phyloP scores from a whole-genome alignment of 139 green algal genomes.

The Micractinium sp. region DNA sequence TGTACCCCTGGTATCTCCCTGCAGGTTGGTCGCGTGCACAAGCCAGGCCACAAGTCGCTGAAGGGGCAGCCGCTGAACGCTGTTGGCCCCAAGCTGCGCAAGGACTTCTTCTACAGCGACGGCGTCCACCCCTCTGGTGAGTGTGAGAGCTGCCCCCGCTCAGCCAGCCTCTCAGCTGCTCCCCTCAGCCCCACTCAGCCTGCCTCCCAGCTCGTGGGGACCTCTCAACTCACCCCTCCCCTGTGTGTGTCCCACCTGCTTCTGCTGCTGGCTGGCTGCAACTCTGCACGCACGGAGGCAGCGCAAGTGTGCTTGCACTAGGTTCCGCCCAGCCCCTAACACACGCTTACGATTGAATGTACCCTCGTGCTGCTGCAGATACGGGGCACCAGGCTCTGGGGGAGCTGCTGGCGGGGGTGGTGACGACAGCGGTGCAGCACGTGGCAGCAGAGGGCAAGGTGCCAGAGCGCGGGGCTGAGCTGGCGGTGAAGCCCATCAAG shows the following conservation, averaged over 20 bases:
- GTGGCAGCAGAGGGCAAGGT: neutral
- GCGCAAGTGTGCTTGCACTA: neutral
- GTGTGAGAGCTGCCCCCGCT: neutral
- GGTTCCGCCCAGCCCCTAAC: too few species aligned
- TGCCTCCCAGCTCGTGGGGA: neutral
- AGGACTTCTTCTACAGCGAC: neutral
- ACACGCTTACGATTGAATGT: too few species aligned
- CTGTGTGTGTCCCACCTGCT: neutral
- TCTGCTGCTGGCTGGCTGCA: neutral
- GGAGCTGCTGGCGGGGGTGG: slow-evolving; percentile 11
- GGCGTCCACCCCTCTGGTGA: slow-evolving; percentile 11
- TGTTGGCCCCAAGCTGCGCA: neutral
- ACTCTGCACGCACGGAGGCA: neutral
- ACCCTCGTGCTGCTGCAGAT: neutral
- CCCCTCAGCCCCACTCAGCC: neutral
- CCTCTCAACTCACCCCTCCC: neutral
- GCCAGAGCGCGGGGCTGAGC: neutral
- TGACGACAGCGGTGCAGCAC: neutral
- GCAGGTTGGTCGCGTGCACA: neutral
- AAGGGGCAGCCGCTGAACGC: neutral
- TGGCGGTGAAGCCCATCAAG: too few species aligned
- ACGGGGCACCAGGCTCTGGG: slow-evolving; percentile 15
- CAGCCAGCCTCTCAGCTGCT: neutral
- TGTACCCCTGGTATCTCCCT: neutral
- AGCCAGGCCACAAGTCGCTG: neutral